Evolutionary conservation across 176 grass and related monocot genomes (phyloP).

Genomic region (Thalia dealbata): DNA sequence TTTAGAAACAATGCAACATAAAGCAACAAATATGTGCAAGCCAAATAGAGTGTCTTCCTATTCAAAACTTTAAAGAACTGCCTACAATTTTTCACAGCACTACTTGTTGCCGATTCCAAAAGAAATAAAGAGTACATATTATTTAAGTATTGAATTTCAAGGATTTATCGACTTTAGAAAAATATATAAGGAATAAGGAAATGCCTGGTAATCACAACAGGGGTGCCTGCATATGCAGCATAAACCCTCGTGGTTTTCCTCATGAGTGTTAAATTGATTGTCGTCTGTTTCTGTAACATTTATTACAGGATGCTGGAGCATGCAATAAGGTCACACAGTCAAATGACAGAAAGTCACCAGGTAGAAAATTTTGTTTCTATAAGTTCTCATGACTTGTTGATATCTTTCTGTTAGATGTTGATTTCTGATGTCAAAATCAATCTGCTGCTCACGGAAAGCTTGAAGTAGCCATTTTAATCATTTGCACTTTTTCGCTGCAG

Average conservation of each 20-base stretch:
- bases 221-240: slow-evolving; percentile 67
- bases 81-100: not conserved
- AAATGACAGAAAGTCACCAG: slow-evolving; percentile 42
- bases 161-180: not conserved
- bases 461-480: too few relatives aligned
- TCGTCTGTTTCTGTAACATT: not conserved
- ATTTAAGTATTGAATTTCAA: not conserved
- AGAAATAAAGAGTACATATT: not conserved
- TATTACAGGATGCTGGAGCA: slow-evolving; percentile 34
- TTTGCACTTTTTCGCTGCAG: too few relatives aligned
- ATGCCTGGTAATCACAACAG: slow-evolving; percentile 89
- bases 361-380: slow-evolving; percentile 16
- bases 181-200: not conserved
- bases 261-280: too few relatives aligned
- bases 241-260: slow-evolving; percentile 22
- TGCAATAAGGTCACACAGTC: slow-evolving; percentile 29
- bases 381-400: too few relatives aligned
- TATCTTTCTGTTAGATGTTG: too few relatives aligned
- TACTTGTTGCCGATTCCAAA: not conserved
- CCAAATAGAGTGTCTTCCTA: not conserved
- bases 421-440: too few relatives aligned
- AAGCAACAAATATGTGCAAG: not conserved
- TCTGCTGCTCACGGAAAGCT: too few relatives aligned
- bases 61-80: not conserved
- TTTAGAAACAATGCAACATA: slow-evolving; percentile 1